Evolutionary conservation across 345 rosid genomes (phyloP).

Genomic region (Trapa incisa): DNA sequence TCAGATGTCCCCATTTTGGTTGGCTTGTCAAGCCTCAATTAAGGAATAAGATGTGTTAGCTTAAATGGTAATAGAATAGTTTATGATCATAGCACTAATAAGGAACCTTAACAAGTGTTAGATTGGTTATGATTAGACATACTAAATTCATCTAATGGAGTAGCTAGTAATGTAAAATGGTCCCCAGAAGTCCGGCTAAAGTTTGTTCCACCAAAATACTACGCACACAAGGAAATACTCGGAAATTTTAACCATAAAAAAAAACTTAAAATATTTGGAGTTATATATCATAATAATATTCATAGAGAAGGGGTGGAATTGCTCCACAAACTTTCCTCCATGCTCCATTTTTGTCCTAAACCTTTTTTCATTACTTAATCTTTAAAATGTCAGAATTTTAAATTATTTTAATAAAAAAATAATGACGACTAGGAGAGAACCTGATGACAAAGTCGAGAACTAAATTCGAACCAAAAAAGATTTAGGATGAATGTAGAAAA

Average conservation of each 20-base stretch:
- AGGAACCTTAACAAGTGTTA: neutral
- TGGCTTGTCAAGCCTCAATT: slow-evolving; percentile 61
- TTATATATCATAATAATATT: neutral
- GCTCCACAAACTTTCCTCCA: no score
- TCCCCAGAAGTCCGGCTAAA: slow-evolving; percentile 96
- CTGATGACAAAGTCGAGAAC: no score
- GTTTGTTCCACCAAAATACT: slow-evolving; percentile 99
- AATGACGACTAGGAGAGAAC: no score
- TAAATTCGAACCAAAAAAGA: no score
- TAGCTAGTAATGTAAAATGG: slow-evolving; percentile 83
- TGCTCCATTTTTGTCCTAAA: no score
- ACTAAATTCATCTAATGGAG: slow-evolving; percentile 98
- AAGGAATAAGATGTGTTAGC: slow-evolving; percentile 4
- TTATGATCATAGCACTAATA: neutral
- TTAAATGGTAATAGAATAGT: neutral
- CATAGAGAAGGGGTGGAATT: no score
- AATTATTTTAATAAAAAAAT: no score
- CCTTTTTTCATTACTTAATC: no score
- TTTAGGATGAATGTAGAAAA: no score
- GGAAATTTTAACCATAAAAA: neutral
- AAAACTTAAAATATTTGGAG: neutral
- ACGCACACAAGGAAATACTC: slow-evolving; percentile 18
- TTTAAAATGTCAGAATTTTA: no score
- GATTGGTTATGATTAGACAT: slow-evolving; percentile 13
- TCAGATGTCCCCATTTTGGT: slow-evolving; percentile 95